Conservation (phyloP, 345 rosid species). For the Corchorus olitorius region DNA sequence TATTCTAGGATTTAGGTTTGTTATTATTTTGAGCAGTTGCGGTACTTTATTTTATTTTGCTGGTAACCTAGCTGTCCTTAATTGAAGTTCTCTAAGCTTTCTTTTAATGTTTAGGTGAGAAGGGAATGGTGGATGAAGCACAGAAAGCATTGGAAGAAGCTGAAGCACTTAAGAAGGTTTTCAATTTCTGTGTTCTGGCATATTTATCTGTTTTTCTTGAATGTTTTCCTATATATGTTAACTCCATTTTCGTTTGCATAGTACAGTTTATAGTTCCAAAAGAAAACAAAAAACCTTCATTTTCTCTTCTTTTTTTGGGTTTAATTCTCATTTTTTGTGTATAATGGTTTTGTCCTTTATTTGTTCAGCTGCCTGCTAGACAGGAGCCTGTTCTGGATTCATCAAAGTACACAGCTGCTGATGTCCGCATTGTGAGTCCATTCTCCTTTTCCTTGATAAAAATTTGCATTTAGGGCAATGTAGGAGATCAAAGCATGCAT, state of each 20-base stretch:
- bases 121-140: slow-evolving; percentile 99
- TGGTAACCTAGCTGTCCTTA: not conserved
- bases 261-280: not conserved
- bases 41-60: not conserved
- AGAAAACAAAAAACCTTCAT: not conserved
- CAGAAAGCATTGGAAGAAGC: slow-evolving; percentile 99
- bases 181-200: slow-evolving; percentile 4
- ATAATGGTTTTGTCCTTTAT: not conserved
- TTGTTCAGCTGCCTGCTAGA: slow-evolving; percentile 16
- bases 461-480: not conserved
- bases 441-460: not conserved
- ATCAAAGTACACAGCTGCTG: slow-evolving; percentile 19
- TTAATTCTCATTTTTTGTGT: not conserved
- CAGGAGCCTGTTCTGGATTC: slow-evolving; percentile 18
- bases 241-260: not conserved
- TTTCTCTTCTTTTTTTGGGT: not conserved
- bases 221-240: not conserved
- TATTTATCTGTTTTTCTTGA: not conserved
- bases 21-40: not conserved
- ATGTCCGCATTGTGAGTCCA: slow-evolving; percentile 17
- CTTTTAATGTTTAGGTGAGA: slow-evolving; percentile 63
- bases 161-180: slow-evolving; percentile 98
- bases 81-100: not conserved
- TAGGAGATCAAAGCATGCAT: not conserved
- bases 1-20: not conserved